Evolutionary conservation across 108 stramenopile species (phyloP).

Genomic region (Pelagomonas calceolata): DNA sequence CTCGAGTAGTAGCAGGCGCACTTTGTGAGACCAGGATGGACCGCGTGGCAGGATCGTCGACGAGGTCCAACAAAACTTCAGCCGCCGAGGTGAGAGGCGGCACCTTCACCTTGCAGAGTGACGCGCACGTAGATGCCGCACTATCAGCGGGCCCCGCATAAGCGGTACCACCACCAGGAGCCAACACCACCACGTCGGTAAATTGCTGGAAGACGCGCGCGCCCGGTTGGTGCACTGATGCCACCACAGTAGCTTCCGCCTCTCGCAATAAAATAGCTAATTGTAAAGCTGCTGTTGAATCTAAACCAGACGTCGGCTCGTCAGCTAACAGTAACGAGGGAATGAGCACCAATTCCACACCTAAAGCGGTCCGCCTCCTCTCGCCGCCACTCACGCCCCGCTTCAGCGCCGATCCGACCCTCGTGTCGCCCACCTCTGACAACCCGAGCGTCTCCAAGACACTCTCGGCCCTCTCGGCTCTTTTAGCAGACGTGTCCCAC

Average conservation of each 20-base stretch:
- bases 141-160: background rate
- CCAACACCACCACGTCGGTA: background rate
- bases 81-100: background rate
- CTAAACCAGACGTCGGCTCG: constrained; percentile 43
- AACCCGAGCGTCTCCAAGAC: constrained; percentile 13
- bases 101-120: background rate
- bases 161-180: background rate
- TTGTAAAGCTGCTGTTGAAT: background rate
- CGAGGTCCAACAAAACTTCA: background rate
- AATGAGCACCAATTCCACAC: constrained; percentile 61
- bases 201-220: background rate
- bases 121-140: background rate
- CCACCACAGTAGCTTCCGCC: background rate
- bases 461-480: background rate
- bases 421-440: background rate
- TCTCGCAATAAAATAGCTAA: background rate
- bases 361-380: constrained; percentile 69
- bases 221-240: background rate
- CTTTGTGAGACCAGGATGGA: no score
- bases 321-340: constrained; percentile 66
- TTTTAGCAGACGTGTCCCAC: background rate
- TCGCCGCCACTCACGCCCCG: constrained; percentile 71
- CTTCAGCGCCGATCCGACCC: constrained; percentile 15
- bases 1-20: no score
- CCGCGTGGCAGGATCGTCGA: no score